These are phyloP conservation scores for Myotisia sp. DNA, from an alignment of 2,329 filamentous ascomycete species.

Conservation along the genomic window DNA sequence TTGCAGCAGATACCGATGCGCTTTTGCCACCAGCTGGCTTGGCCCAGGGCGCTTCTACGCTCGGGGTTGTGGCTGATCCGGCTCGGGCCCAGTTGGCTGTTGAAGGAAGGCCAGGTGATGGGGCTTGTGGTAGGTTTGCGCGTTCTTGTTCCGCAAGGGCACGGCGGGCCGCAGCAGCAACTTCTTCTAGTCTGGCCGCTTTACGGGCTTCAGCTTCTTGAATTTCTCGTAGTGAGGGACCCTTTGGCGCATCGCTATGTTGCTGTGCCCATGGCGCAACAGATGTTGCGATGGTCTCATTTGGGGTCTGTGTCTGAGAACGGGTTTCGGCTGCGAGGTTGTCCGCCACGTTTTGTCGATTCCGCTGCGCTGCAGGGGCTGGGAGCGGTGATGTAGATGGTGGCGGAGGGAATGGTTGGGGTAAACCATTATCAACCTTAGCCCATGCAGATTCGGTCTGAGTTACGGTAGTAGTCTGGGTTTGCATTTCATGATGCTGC, in stretches of 20 bases:
- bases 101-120: slow-evolving; percentile 68
- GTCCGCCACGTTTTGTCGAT: slow-evolving; percentile 70
- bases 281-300: slow-evolving; percentile 52
- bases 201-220: slow-evolving; percentile 91
- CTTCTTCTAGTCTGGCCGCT: slow-evolving; percentile 75
- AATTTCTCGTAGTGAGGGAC: slow-evolving; percentile 88
- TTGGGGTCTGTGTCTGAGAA: slow-evolving; percentile 64
- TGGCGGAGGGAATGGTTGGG: slow-evolving; percentile 53
- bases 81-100: slow-evolving; percentile 76
- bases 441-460: slow-evolving; percentile 42
- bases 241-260: slow-evolving; percentile 55
- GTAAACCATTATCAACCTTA: slow-evolving; percentile 50
- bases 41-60: slow-evolving; percentile 35
- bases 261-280: slow-evolving; percentile 94
- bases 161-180: slow-evolving; percentile 62
- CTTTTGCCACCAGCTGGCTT: slow-evolving; percentile 35
- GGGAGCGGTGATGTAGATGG: slow-evolving; percentile 69
- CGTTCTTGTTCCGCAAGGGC: slow-evolving; percentile 68
- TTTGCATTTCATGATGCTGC: background rate
- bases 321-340: slow-evolving; percentile 48
- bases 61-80: slow-evolving; percentile 53
- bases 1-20: slow-evolving; percentile 23
- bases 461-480: slow-evolving; percentile 17
- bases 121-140: slow-evolving; percentile 47
- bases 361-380: slow-evolving; percentile 76